Evolutionary conservation across 208 protist species (phyloP), one percentile per base, ranked within the genome.

Genomic region (Acanthamoeba culbertsoni): DNA sequence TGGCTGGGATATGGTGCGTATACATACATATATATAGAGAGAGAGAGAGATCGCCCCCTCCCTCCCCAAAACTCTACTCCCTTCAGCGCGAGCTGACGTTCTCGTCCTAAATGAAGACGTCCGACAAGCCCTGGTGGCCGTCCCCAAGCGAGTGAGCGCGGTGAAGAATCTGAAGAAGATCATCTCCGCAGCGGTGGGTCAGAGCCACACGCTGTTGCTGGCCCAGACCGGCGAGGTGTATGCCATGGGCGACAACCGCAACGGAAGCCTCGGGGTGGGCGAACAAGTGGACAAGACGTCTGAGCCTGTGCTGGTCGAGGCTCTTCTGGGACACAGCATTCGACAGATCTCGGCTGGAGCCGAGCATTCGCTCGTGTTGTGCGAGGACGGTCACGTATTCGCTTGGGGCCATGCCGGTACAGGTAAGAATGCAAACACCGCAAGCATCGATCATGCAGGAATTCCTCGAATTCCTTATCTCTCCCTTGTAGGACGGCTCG

Each of bases 211-310:
- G 28, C 55, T 89, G 23, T 31, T 89, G 6, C 79, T 89, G 6
- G 33, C 79, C 42, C 46, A 89, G 79, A 89, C 31, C 31, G 79
- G 79, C 48, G 51, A 88, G 28, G 79, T 88, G 14, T 88, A 88
- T 28, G 7, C 79, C 31, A 88, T 88, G 79, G 79, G 79, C 51
- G 53, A 88, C 31, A 63, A 88, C 53, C 40, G 20, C 7, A 57
- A 88, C 79, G 79, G 79, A 6, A 35, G 51, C 45, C 53, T 88
- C 10, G 79, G 79, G 10, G 23, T 88, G 51, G 45, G 45, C 48
- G 53, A 88, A n/a, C 7, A 62, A 26, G 46, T 86, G 1, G 65
- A 75, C 33, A 75, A 75, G 65, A 86, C 51, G 20, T 63, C 46
- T 1, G 77, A 86, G n/a, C 77, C 77, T 14, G 20, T 14, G n/a